A percentile compares a stretch with the other conserved stretches of the same genome.
phyloP scores from a whole-genome alignment of 2,329 filamentous ascomycete species.

The Fusarium nygamai region DNA sequence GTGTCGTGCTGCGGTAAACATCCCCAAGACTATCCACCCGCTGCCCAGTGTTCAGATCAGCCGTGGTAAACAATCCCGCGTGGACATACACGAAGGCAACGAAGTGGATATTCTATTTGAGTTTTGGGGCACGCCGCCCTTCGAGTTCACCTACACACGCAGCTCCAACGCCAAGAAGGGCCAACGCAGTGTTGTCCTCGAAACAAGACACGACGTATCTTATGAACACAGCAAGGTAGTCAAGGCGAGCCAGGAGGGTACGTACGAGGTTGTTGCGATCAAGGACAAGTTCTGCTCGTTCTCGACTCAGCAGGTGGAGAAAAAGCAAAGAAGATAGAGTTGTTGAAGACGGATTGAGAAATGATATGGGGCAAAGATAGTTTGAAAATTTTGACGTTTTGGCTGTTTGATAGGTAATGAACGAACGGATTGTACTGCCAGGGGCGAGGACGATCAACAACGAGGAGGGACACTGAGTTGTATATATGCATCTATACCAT shows the following conservation, averaged over 20 bases:
- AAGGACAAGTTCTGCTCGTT: conserved; percentile 94
- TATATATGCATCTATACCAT: conserved; percentile 53
- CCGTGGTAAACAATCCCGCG: conserved; percentile 79
- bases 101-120: conserved; percentile 94
- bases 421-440: conserved; percentile 29
- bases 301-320: conserved; percentile 72
- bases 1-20: conserved; percentile 81
- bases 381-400: conserved; percentile 28
- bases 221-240: conserved; percentile 84
- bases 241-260: conserved; percentile 90
- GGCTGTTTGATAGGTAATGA: conserved; percentile 25
- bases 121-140: conserved; percentile 94
- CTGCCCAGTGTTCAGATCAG: conserved; percentile 92
- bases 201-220: conserved; percentile 89
- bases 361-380: conserved; percentile 12
- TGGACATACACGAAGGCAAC: conserved; percentile 97
- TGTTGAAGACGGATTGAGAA: not conserved
- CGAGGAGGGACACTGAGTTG: conserved; percentile 35
- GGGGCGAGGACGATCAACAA: conserved; percentile 19
- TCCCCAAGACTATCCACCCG: conserved; percentile 87
- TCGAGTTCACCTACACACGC: conserved; percentile 96
- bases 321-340: conserved; percentile 55
- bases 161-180: conserved; percentile 86
- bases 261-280: conserved; percentile 96
- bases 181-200: conserved; percentile 81